Percentiles rank a stretch among this genome's conserved stretches.
Evolutionary conservation across 441 rosid species (phyloP).

Genomic region (Erodium texanum): DNA sequence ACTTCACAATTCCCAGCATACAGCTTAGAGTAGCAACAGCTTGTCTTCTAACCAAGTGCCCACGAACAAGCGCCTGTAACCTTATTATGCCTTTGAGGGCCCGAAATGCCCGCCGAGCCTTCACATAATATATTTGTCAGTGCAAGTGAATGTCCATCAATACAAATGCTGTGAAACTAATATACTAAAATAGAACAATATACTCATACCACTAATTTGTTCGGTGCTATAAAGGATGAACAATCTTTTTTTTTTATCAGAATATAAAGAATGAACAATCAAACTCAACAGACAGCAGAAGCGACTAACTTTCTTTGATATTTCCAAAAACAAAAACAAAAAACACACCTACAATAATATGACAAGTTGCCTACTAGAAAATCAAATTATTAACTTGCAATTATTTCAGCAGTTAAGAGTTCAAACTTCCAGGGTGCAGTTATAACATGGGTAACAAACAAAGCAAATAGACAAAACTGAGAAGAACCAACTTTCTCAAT

Average conservation of each 20-base stretch:
- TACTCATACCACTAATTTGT: not conserved
- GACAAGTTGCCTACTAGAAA: not conserved
- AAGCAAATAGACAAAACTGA: not conserved
- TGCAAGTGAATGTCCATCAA: not conserved
- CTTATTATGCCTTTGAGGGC: constrained; percentile 45
- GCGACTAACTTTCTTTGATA: not conserved
- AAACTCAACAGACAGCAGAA: not conserved
- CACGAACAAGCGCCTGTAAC: constrained; percentile 60
- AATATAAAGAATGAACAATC: too few relatives aligned
- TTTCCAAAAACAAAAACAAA: not conserved
- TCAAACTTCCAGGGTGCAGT: not conserved
- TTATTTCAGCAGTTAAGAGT: not conserved
- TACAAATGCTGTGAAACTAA: not conserved
- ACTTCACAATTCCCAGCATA: constrained; percentile 44
- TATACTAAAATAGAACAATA: not conserved
- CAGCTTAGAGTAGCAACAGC: constrained; percentile 56
- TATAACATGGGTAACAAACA: not conserved
- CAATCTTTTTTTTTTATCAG: too few relatives aligned
- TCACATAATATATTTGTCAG: constrained; percentile 16
- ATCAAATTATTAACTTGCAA: not conserved
- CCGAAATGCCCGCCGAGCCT: constrained; percentile 54
- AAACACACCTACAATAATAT: too few relatives aligned
- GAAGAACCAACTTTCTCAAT: not conserved
- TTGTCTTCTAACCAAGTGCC: constrained; percentile 62
- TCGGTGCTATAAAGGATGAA: not conserved